These are phyloP conservation scores for Podila horticola DNA, from an alignment of 192 early-diverging fungal genomes.

Conservation along the genomic window DNA sequence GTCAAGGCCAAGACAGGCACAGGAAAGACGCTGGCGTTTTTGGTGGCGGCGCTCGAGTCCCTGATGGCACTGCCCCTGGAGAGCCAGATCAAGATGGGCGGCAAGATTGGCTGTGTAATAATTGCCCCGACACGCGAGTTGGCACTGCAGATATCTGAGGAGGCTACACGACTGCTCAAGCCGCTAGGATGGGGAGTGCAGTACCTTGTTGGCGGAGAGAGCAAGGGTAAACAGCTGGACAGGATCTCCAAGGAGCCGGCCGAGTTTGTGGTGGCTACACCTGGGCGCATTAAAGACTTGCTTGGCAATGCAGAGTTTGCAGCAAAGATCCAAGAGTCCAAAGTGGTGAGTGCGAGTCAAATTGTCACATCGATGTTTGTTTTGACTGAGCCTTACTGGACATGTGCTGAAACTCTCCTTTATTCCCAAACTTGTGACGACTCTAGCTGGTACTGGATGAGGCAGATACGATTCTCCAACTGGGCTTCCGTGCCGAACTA, in stretches of 20 bases:
- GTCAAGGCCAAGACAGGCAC: slow-evolving; percentile 98
- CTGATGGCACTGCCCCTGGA: slow-evolving; percentile 53
- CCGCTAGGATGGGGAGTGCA: slow-evolving; percentile 72
- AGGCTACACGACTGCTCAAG: slow-evolving; percentile 69
- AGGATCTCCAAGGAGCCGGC: slow-evolving; percentile 57
- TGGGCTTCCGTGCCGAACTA: slow-evolving; percentile 92
- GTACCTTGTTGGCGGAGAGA: slow-evolving; percentile 82
- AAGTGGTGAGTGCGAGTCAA: slow-evolving; percentile 50
- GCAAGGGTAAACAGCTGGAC: slow-evolving; percentile 59
- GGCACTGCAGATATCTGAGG: slow-evolving; percentile 83
- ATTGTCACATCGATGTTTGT: neutral
- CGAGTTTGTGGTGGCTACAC: slow-evolving; percentile 95
- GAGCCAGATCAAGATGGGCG: slow-evolving; percentile 42
- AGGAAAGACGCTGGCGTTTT: slow-evolving; percentile 94
- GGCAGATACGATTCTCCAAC: slow-evolving; percentile 92
- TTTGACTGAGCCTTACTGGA: neutral
- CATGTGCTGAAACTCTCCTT: neutral
- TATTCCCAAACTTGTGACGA: neutral
- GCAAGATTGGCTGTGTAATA: slow-evolving; percentile 75
- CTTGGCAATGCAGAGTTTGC: slow-evolving; percentile 61
- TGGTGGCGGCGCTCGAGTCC: slow-evolving; percentile 87
- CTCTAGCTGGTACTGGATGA: slow-evolving; percentile 88
- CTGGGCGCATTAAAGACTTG: slow-evolving; percentile 90
- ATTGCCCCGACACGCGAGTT: slow-evolving; percentile 94
- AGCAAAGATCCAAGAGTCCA: slow-evolving; percentile 55